Evolutionary conservation across 2,329 filamentous ascomycete genomes (phyloP), one percentile per base, ranked within the genome.

Genomic region (Pseudogymnoascus sp.): DNA sequence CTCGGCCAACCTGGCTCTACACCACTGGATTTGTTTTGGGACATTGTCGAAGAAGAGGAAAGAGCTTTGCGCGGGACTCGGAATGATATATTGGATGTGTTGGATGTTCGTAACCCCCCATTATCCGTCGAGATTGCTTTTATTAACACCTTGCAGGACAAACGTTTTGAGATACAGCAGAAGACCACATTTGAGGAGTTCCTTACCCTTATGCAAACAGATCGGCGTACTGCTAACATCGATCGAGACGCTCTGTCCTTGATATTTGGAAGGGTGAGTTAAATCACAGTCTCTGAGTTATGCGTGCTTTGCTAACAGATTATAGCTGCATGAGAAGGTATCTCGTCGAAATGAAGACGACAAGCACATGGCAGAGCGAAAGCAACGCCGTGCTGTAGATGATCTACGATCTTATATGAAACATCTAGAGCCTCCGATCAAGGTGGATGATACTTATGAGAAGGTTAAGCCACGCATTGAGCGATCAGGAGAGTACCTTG

Each of bases 1-100:
- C 83, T 93, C 65, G 93, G 92, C 61, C 91, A 96, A 72, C 77
- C 84, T 64, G 93, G 93, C 63, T 96, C 93, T 4, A 89, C 86
- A 4, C 91, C 95, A 13, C 82, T 96, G 67, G 92, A 97, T 71
- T 80, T 99, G 6, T 97, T 99, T 78, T 97, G 93, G 91, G 95
- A 99, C 74, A 80, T 93, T 59, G 83, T 97, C 26, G 95, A 97
- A 74, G 92, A 96, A 74, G 92, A 97, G 75, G 93, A 99, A 72
- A 86, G 90, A 64, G 87, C 88, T n/a, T 80, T 97, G 59, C 88
- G 93, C 65, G 87, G 85, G 60, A 88, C 88, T 59, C 83, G 91
- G 65, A 96, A 95, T 72, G 87, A 92, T 72, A 89, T 96, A 40
- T 79, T 95, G 67, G 92, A 96, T 77, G 91, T 95, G 68, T 82